These are phyloP conservation scores for Rosa chinensis DNA, from an alignment of 306 rosid genomes.

Conservation along the genomic window DNA sequence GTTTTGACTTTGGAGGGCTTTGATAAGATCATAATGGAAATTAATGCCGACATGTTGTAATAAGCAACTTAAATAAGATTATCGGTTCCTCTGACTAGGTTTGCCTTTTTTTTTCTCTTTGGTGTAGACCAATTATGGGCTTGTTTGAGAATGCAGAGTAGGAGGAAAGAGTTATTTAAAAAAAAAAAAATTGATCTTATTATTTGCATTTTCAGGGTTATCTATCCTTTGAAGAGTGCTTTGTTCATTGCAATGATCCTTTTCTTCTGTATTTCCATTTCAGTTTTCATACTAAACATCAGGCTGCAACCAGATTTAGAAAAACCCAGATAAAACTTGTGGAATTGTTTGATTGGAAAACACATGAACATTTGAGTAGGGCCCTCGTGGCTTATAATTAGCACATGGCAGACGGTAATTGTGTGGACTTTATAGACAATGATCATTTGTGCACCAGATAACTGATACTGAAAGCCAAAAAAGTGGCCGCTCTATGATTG, in stretches of 20 bases:
- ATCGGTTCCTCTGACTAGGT: background rate
- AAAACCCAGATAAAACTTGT: background rate
- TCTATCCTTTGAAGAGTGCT: background rate
- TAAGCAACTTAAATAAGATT: background rate
- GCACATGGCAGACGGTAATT: constrained; percentile 13
- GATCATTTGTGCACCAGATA: constrained; percentile 8
- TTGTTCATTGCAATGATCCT: background rate
- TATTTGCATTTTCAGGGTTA: background rate
- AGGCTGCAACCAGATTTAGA: background rate
- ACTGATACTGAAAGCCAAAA: background rate
- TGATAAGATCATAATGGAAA: background rate
- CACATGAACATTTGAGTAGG: background rate
- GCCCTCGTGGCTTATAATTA: background rate
- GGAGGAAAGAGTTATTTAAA: too few species aligned
- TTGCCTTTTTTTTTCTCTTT: too few species aligned
- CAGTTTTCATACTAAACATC: background rate
- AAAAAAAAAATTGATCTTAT: too few species aligned
- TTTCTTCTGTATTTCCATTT: background rate
- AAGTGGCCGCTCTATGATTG: constrained; percentile 13
- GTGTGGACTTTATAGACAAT: background rate
- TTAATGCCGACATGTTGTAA: constrained; percentile 12
- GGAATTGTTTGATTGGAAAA: background rate
- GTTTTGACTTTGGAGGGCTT: constrained; percentile 26
- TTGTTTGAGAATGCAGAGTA: too few species aligned
- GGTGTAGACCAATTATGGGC: background rate